phyloP scores from a whole-genome alignment of 140 eudicot genomes.

The Erigeron philadelphicus region DNA sequence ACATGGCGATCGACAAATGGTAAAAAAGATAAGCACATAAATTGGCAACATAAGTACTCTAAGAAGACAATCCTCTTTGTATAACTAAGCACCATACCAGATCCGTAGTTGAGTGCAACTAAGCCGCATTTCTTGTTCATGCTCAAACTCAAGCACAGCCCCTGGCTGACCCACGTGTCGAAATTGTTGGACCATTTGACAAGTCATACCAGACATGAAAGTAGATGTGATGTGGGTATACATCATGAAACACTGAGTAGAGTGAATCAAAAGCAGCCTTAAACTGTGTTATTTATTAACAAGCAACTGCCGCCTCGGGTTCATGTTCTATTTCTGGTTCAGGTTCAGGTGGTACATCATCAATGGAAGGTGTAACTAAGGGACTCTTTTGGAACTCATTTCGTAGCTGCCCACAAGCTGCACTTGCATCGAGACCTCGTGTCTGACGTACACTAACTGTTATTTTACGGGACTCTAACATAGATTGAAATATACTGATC shows the following conservation, averaged over 20 bases:
- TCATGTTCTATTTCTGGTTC: constrained; percentile 23
- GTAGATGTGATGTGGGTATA: constrained; percentile 1
- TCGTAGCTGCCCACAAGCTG: constrained; percentile 96
- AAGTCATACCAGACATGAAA: constrained; percentile 20
- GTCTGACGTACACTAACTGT: constrained; percentile 94
- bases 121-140: constrained; percentile 20
- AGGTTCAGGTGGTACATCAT: constrained; percentile 28
- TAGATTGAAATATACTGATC: constrained; percentile 61
- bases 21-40: neutral
- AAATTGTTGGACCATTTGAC: constrained; percentile 22
- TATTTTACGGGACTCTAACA: constrained; percentile 74
- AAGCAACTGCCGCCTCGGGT: constrained; percentile 32
- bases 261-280: neutral
- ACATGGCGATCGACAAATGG: neutral
- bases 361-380: constrained; percentile 36
- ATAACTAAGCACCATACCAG: constrained; percentile 6
- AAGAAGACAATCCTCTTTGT: constrained; percentile 13
- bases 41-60: constrained; percentile 19
- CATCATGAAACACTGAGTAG: constrained; percentile 11
- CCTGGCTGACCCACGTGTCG: constrained; percentile 9
- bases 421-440: constrained; percentile 93
- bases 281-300: constrained; percentile 12
- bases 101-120: neutral
- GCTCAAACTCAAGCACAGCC: constrained; percentile 12
- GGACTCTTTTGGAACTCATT: constrained; percentile 89